Evolutionary conservation across 2,329 filamentous ascomycete genomes (phyloP), one percentile per base, ranked within the genome.

Genomic region (Colletotrichum sp.): DNA sequence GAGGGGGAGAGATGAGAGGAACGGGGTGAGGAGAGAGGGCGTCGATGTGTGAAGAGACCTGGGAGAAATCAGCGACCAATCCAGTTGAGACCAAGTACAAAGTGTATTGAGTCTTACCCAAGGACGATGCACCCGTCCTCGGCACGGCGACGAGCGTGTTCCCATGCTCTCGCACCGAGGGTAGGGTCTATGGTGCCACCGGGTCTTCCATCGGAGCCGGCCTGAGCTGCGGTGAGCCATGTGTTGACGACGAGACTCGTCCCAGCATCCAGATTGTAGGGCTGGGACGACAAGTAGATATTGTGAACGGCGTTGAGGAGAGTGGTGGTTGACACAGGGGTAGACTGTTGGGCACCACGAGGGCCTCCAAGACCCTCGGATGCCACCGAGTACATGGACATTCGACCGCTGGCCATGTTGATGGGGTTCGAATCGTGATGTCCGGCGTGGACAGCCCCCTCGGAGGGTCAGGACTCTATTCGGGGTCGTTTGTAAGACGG

Each of bases 231-330:
- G 5, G 95, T 98, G 69, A 97, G 90, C 96, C 96, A 98, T 73
- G 96, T 98, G 86, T 99, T 99, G 79, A 99, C 95, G 0, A 97
- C 96, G 52, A 99, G 85, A 83, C 95, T 98, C 43, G 96, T 97
- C 79, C 95, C 95, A 64, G 96, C 93, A 85, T 99, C 97, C 61
- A 99, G 91, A 77, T 90, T 90, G 83, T 98, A 97, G n/a, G 96
- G 92, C 81, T 95, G 92, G 34, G 93, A 93, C 5, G 94, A 92
- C 64, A 95, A 91, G 85, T 98, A 99, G 82, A 94, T 94, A 80
- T 95, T 96, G 86, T 99, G 97, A 61, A 98, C 90, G 72, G 95
- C 92, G 86, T 99, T 99, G 72, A 99, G 91, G 63, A 99, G 91
- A 1, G 96, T 98, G 3, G 96, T 98, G 3, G 96, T 98, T 8